These are phyloP conservation scores for Kalanchoe fedtschenkoi DNA, from an alignment of 164 flowering plant species.

Conservation along the genomic window DNA sequence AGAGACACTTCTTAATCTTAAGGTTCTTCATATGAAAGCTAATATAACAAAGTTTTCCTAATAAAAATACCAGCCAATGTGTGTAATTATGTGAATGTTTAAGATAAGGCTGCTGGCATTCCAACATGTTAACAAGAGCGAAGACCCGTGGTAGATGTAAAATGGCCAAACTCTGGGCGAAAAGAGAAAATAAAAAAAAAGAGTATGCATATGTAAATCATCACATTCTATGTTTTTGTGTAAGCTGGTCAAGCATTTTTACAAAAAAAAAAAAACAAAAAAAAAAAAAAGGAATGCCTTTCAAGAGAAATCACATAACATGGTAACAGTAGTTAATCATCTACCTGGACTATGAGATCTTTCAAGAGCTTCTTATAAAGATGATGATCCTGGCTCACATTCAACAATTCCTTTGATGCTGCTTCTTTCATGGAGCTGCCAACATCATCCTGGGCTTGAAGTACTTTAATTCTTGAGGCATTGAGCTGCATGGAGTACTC, in stretches of 20 bases:
- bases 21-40: neutral
- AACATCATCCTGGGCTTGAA: conserved; percentile 64
- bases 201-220: too few relatives aligned
- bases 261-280: neutral
- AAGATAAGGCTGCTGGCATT: too few relatives aligned
- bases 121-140: too few relatives aligned
- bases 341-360: conserved; percentile 50
- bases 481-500: conserved; percentile 76
- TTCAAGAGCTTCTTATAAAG: conserved; percentile 39
- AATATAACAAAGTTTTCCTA: too few relatives aligned
- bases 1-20: neutral
- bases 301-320: neutral
- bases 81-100: too few relatives aligned
- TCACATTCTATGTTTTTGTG: too few relatives aligned
- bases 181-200: too few relatives aligned
- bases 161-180: too few relatives aligned
- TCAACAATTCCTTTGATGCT: conserved; percentile 41
- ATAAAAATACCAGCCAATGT: too few relatives aligned
- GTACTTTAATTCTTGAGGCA: conserved; percentile 53
- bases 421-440: conserved; percentile 54
- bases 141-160: too few relatives aligned
- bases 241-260: neutral
- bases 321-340: neutral
- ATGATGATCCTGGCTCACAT: conserved; percentile 23
- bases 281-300: neutral